These are phyloP conservation scores for Neonectria faginata DNA, from an alignment of 2,329 filamentous ascomycete species.

Conservation along the genomic window DNA sequence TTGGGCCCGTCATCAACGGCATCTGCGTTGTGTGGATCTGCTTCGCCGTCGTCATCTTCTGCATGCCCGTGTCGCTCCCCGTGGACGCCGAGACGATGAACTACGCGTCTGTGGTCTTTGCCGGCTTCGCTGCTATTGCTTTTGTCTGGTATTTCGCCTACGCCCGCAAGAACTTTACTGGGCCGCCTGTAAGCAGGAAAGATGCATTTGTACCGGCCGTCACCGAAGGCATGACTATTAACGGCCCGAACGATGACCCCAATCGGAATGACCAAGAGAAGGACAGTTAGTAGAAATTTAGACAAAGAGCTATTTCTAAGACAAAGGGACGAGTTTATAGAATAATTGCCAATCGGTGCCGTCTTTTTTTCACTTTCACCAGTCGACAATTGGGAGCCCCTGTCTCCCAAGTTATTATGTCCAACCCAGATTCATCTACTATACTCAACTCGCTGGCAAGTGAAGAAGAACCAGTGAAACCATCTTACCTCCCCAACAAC, in stretches of 20 bases:
- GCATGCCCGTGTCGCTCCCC: conserved; percentile 75
- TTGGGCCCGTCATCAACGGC: conserved; percentile 76
- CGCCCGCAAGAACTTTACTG: conserved; percentile 72
- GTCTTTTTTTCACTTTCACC: not conserved
- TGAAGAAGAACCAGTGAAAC: conserved; percentile 3
- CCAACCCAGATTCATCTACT: no score
- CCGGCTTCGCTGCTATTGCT: conserved; percentile 70
- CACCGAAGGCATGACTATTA: conserved; percentile 13
- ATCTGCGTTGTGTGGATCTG: conserved; percentile 77
- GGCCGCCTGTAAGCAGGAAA: conserved; percentile 54
- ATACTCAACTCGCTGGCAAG: not conserved
- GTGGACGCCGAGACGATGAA: conserved; percentile 71
- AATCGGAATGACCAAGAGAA: conserved; percentile 17
- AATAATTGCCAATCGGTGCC: not conserved
- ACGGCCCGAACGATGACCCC: conserved; percentile 5
- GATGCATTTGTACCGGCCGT: conserved; percentile 34
- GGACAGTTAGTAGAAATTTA: conserved; percentile 4
- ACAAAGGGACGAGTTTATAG: not conserved
- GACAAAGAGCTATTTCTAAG: not conserved
- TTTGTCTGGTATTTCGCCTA: conserved; percentile 72
- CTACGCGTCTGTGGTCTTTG: conserved; percentile 75
- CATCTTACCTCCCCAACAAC: not conserved
- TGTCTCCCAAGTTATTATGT: no score
- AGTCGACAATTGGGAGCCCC: not conserved
- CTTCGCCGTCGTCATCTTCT: conserved; percentile 78